Percentiles rank a stretch among this genome's conserved stretches.
phyloP scores from a whole-genome alignment of 257 asterid genomes.

The Cinchona pubescens region DNA sequence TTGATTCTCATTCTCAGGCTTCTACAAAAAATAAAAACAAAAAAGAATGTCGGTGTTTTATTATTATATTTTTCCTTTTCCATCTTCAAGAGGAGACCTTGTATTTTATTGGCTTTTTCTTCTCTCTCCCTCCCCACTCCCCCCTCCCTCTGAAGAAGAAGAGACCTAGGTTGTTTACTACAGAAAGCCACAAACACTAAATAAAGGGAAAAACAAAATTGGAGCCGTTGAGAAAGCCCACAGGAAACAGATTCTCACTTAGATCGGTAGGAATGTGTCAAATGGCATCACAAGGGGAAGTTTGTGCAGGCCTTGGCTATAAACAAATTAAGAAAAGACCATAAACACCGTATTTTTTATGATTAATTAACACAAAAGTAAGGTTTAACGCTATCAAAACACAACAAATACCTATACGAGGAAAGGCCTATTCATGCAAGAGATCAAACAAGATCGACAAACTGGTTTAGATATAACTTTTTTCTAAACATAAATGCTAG shows the following conservation, averaged over 20 bases:
- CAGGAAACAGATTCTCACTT: not conserved
- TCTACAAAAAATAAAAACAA: too few relatives aligned
- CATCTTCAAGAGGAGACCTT: too few relatives aligned
- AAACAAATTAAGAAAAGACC: conserved; percentile 4
- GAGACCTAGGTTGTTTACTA: too few relatives aligned
- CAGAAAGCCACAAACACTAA: not conserved
- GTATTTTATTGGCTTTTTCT: not conserved
- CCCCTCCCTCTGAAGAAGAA: not conserved
- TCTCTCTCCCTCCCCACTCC: too few relatives aligned
- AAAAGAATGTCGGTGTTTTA: too few relatives aligned
- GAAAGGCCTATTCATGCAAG: not conserved
- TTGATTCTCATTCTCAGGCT: too few relatives aligned
- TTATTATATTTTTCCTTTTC: too few relatives aligned
- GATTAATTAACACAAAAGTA: not conserved
- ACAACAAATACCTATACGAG: not conserved
- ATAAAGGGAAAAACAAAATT: too few relatives aligned
- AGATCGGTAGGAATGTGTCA: conserved; percentile 36
- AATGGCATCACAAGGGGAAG: conserved; percentile 47
- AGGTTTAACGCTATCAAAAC: not conserved
- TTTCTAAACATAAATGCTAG: not conserved
- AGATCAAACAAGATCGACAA: not conserved
- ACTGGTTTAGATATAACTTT: not conserved
- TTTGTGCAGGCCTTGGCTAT: conserved; percentile 49
- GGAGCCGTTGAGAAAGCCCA: not conserved
- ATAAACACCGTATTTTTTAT: not conserved